These are phyloP conservation scores for Fraxinus cuspidata DNA, from an alignment of 257 asterid genomes.

Conservation along the genomic window DNA sequence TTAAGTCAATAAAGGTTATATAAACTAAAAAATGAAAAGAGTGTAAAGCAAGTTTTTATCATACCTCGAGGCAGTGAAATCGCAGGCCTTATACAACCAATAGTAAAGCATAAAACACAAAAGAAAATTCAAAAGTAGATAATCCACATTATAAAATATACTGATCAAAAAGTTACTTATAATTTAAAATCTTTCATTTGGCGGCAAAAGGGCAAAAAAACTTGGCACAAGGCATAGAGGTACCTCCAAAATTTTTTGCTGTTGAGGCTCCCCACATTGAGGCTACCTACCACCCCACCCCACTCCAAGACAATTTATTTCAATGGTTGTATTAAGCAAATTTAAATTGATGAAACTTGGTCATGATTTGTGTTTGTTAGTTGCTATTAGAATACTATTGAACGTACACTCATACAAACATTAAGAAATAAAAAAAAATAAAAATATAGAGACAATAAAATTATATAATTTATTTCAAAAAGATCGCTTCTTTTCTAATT, in stretches of 20 bases:
- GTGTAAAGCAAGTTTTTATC: too few relatives aligned
- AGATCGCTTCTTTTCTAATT: too few relatives aligned
- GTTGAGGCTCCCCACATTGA: neutral
- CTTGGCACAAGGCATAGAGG: neutral
- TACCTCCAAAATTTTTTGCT: neutral
- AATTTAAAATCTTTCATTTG: neutral
- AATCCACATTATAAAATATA: neutral
- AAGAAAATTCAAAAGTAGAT: neutral
- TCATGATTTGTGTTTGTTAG: neutral
- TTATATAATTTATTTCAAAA: too few relatives aligned
- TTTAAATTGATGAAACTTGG: neutral
- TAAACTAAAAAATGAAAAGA: too few relatives aligned
- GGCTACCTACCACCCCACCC: neutral
- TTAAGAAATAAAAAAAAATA: neutral
- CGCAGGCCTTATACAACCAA: neutral
- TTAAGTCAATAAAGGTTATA: too few relatives aligned
- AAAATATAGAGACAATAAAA: too few relatives aligned
- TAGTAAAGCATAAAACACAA: too few relatives aligned
- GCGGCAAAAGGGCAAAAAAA: neutral
- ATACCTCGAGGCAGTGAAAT: too few relatives aligned
- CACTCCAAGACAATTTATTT: neutral
- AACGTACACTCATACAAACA: neutral
- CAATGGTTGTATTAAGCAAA: neutral
- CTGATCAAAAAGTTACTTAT: too few relatives aligned
- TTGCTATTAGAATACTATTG: too few relatives aligned